Evolutionary conservation across 2,329 filamentous ascomycete species (phyloP).

Genomic region (Chaetomiaceae sp.): DNA sequence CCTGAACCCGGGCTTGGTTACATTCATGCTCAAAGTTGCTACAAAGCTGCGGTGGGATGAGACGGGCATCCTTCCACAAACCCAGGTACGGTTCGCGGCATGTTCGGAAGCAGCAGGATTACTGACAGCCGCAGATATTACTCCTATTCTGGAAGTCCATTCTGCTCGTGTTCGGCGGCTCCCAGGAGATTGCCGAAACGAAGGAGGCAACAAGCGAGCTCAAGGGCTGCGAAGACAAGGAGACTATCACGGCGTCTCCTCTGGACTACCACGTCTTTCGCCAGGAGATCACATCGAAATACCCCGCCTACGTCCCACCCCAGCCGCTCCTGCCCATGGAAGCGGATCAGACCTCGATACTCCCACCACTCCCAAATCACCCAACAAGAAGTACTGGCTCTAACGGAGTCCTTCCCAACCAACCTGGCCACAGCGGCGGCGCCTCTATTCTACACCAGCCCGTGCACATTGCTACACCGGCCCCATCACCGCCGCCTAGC

Average conservation of each 20-base stretch:
- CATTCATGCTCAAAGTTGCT: slow-evolving; percentile 64
- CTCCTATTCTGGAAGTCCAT: slow-evolving; percentile 89
- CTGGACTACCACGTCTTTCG: slow-evolving; percentile 94
- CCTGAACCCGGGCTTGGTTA: slow-evolving; percentile 61
- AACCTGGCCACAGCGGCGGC: slow-evolving; percentile 51
- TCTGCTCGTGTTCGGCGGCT: slow-evolving; percentile 77
- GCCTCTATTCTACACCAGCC: slow-evolving; percentile 88
- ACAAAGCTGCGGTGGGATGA: slow-evolving; percentile 69
- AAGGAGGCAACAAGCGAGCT: slow-evolving; percentile 66
- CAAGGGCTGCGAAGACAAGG: slow-evolving; percentile 54
- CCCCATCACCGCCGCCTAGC: slow-evolving; percentile 89
- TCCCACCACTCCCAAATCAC: slow-evolving; percentile 77
- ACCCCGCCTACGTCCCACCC: slow-evolving; percentile 91
- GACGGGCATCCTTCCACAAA: slow-evolving; percentile 54
- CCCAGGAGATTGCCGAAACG: slow-evolving; percentile 62
- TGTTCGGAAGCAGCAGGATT: no score
- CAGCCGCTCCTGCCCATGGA: slow-evolving; percentile 77
- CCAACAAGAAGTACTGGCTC: slow-evolving; percentile 54
- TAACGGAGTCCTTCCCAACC: slow-evolving; percentile 55
- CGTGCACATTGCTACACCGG: slow-evolving; percentile 97
- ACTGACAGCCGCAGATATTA: slow-evolving; percentile 51
- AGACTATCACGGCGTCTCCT: slow-evolving; percentile 86
- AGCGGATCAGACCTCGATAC: slow-evolving; percentile 80
- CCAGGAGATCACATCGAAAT: slow-evolving; percentile 96
- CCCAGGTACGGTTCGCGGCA: slow-evolving; percentile 45